phyloP scores from a whole-genome alignment of 768 basidiomycete species.

The Tulasnella sp. region DNA sequence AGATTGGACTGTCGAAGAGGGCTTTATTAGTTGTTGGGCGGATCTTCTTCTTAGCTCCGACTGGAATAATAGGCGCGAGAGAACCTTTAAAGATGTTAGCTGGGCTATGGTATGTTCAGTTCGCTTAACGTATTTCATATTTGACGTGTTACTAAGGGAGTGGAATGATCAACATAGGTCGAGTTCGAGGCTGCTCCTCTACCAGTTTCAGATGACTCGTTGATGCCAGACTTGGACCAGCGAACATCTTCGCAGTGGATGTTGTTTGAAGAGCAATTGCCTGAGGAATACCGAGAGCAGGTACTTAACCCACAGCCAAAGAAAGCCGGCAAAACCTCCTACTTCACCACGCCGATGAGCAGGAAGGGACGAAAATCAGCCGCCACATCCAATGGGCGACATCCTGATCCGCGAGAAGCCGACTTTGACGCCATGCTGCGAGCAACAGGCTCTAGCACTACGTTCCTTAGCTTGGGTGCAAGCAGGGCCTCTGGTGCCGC shows the following conservation, averaged over 20 bases:
- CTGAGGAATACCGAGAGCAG: conserved; percentile 72
- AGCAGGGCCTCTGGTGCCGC: background rate
- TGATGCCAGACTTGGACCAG: conserved; percentile 40
- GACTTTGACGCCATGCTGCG: conserved; percentile 67
- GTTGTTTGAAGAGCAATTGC: conserved; percentile 91
- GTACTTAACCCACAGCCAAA: conserved; percentile 36
- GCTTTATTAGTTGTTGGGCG: conserved; percentile 66
- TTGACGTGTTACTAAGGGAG: background rate
- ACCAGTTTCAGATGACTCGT: conserved; percentile 1
- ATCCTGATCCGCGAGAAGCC: conserved; percentile 41
- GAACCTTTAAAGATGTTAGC: conserved; percentile 74
- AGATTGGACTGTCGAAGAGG: conserved; percentile 80
- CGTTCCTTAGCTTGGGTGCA: conserved; percentile 5
- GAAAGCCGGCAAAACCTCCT: background rate
- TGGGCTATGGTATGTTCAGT: conserved; percentile 70
- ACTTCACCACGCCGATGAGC: conserved; percentile 16
- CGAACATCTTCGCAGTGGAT: conserved; percentile 63
- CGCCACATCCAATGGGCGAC: conserved; percentile 68
- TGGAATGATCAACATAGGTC: conserved; percentile 39
- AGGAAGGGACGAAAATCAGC: conserved; percentile 60
- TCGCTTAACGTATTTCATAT: conserved; percentile 11
- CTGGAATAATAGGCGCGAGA: conserved; percentile 78
- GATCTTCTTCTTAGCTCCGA: conserved; percentile 37
- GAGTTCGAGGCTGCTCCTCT: conserved; percentile 73
- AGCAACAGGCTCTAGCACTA: conserved; percentile 12